phyloP scores from a whole-genome alignment of 1,139 yeast genomes.

The Lodderomyces orthopsilosis region DNA sequence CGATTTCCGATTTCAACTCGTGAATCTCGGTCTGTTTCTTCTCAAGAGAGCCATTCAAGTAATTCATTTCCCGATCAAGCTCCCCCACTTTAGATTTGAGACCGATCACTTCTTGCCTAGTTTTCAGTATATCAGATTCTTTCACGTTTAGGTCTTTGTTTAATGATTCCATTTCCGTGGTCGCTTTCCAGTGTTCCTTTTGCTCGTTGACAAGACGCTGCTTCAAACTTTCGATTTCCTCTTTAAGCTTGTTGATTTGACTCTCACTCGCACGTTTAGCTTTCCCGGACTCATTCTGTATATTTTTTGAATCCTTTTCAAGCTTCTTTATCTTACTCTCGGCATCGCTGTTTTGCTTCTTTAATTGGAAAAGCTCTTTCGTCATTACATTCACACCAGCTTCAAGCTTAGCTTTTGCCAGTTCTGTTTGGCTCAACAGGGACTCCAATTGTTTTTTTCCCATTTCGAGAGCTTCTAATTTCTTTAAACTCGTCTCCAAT shows the following conservation, averaged over 20 bases:
- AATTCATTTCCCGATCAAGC: not conserved
- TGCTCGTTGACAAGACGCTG: not conserved
- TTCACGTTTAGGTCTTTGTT: not conserved
- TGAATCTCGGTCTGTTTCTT: not conserved
- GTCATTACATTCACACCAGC: slow-evolving; percentile 90
- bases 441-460: slow-evolving; percentile 24
- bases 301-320: slow-evolving; percentile 38
- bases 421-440: slow-evolving; percentile 29
- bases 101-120: not conserved
- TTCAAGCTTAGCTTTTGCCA: slow-evolving; percentile 68
- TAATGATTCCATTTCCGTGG: not conserved
- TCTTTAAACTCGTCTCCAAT: slow-evolving; percentile 28
- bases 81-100: not conserved
- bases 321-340: slow-evolving; percentile 41
- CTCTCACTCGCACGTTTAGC: slow-evolving; percentile 21
- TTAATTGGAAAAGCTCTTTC: slow-evolving; percentile 68
- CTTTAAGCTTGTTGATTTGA: slow-evolving; percentile 20
- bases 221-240: not conserved
- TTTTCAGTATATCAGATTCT: not conserved
- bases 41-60: not conserved
- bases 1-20: not conserved
- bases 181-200: not conserved
- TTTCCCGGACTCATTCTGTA: slow-evolving; percentile 22
- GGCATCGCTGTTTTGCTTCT: slow-evolving; percentile 55
- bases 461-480: slow-evolving; percentile 22